Evolutionary conservation across 2,329 filamentous ascomycete genomes (phyloP).

Genomic region (Aphanoascus verrucosus): DNA sequence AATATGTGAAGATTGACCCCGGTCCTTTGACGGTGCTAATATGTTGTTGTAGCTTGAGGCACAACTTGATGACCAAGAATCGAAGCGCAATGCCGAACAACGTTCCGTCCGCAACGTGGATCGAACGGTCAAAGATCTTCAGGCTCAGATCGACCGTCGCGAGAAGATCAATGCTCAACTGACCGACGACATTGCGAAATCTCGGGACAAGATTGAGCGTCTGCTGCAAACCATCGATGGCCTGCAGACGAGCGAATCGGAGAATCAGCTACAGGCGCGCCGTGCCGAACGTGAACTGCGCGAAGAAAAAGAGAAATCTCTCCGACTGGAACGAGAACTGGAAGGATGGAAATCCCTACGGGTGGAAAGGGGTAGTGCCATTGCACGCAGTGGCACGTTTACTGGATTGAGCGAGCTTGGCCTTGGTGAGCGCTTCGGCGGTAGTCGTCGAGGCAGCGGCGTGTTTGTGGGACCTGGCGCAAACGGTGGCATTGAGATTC

Average conservation of each 20-base stretch:
- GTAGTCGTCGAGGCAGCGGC: conserved; percentile 32
- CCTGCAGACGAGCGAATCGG: conserved; percentile 75
- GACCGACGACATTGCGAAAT: conserved; percentile 69
- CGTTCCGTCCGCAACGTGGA: conserved; percentile 86
- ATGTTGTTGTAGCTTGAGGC: conserved; percentile 60
- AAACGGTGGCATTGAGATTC: conserved; percentile 41
- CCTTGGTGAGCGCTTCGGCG: conserved; percentile 22
- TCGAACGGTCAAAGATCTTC: conserved; percentile 84
- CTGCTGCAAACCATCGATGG: conserved; percentile 88
- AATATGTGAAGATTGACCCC: neutral
- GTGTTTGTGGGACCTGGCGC: conserved; percentile 28
- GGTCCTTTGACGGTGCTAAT: neutral
- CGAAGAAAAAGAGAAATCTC: conserved; percentile 72
- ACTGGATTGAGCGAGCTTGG: conserved; percentile 29
- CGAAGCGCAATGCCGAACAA: conserved; percentile 65
- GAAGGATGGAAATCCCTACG: conserved; percentile 67
- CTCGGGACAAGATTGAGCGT: conserved; percentile 83
- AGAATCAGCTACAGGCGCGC: conserved; percentile 67
- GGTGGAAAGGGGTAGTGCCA: conserved; percentile 46
- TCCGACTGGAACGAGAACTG: conserved; percentile 77
- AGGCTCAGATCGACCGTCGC: conserved; percentile 81
- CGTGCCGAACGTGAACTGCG: conserved; percentile 81
- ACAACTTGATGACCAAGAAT: conserved; percentile 74
- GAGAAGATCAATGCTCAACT: conserved; percentile 77
- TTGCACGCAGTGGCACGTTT: conserved; percentile 20